These are phyloP conservation scores for Nyssa sinensis DNA, from an alignment of 148 eudicot species.

Conservation along the genomic window DNA sequence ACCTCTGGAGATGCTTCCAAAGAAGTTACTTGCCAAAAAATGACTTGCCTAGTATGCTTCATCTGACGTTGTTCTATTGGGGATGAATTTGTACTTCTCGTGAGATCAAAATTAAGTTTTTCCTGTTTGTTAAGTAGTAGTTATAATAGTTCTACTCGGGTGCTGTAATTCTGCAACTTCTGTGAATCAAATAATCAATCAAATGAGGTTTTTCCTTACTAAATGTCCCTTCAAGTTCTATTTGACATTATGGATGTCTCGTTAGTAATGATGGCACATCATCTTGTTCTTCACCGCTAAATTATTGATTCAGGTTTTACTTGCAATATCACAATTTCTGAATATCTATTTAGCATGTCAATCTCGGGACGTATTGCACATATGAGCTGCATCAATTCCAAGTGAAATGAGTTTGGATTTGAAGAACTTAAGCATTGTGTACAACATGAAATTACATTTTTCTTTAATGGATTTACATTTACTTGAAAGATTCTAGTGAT, in stretches of 20 bases:
- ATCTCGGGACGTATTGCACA: no score
- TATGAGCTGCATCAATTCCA: no score
- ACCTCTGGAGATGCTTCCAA: conserved; percentile 85
- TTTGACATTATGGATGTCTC: background rate
- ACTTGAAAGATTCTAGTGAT: no score
- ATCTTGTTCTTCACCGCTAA: background rate
- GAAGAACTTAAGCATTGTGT: no score
- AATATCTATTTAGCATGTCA: no score
- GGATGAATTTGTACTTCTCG: background rate
- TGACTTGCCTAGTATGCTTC: background rate
- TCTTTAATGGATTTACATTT: no score
- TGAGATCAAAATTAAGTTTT: background rate
- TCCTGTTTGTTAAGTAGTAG: background rate
- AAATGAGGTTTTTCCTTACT: background rate
- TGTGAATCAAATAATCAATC: background rate
- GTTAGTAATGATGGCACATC: background rate
- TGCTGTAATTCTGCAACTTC: background rate
- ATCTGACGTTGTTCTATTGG: background rate
- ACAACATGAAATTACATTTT: no score
- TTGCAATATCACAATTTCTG: background rate
- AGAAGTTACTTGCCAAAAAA: conserved; percentile 92
- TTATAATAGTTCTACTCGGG: background rate
- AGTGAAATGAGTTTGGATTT: no score
- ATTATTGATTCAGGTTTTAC: background rate
- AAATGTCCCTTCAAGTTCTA: background rate